These are phyloP conservation scores for Aspergillus novofumigatus DNA, from an alignment of 2,329 filamentous ascomycete genomes.

Conservation along the genomic window DNA sequence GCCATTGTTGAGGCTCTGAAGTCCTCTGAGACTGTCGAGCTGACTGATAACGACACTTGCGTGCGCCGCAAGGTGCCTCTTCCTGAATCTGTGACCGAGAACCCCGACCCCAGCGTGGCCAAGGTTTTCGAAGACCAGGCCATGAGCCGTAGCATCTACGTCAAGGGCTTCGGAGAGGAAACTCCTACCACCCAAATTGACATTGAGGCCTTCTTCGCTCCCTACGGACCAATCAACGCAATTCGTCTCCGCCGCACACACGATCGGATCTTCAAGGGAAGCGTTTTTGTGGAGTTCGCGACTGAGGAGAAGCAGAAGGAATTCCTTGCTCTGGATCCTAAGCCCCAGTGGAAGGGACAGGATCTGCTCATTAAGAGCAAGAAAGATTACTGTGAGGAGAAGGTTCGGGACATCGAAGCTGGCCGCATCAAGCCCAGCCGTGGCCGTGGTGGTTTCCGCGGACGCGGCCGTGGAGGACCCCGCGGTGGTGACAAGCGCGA, in stretches of 20 bases:
- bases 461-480: slow-evolving; percentile 42
- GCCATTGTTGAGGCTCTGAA: slow-evolving; percentile 79
- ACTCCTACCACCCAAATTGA: slow-evolving; percentile 83
- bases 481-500: slow-evolving; percentile 32
- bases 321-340: slow-evolving; percentile 74
- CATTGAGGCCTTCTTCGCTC: slow-evolving; percentile 84
- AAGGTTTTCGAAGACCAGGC: slow-evolving; percentile 60
- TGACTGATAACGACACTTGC: slow-evolving; percentile 68
- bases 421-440: slow-evolving; percentile 62
- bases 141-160: slow-evolving; percentile 76
- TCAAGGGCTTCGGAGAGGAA: slow-evolving; percentile 89
- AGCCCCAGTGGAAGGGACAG: slow-evolving; percentile 78
- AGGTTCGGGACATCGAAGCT: slow-evolving; percentile 65
- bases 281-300: slow-evolving; percentile 90
- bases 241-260: slow-evolving; percentile 80
- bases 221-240: slow-evolving; percentile 72
- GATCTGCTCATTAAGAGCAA: slow-evolving; percentile 83
- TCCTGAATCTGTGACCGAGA: slow-evolving; percentile 50
- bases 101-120: slow-evolving; percentile 51
- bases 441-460: slow-evolving; percentile 34
- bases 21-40: slow-evolving; percentile 66
- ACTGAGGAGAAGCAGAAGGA: slow-evolving; percentile 71
- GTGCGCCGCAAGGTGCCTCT: slow-evolving; percentile 73
- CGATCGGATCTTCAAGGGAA: slow-evolving; percentile 82
- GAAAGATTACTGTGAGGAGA: slow-evolving; percentile 77